Conservation (phyloP, 495 filamentous ascomycete genomes). For the Penicillium bovifimosum region DNA sequence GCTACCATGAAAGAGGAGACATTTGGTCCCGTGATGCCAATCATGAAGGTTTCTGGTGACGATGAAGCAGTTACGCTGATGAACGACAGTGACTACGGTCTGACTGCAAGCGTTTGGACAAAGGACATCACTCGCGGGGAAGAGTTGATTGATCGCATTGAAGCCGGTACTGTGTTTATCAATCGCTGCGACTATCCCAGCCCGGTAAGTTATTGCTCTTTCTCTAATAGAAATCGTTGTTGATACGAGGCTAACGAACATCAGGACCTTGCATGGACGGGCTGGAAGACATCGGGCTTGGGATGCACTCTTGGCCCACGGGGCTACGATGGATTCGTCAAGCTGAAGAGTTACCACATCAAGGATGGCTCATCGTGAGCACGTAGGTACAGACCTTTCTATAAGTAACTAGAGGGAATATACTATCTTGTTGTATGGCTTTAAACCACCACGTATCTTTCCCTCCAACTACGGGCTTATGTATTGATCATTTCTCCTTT, state of each 20-base stretch:
- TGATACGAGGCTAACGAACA: constrained; percentile 18
- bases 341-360: constrained; percentile 92
- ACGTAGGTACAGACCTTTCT: no score
- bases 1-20: constrained; percentile 91
- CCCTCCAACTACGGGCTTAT: no score
- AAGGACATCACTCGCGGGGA: constrained; percentile 78
- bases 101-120: constrained; percentile 98
- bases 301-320: constrained; percentile 84
- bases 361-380: constrained; percentile 50
- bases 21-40: constrained; percentile 88
- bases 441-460: no score
- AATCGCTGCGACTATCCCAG: constrained; percentile 91
- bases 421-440: no score
- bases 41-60: constrained; percentile 86
- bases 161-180: constrained; percentile 94
- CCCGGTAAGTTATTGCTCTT: constrained; percentile 57
- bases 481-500: no score
- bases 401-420: no score
- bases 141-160: constrained; percentile 70
- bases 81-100: constrained; percentile 92
- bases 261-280: constrained; percentile 94
- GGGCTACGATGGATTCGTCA: constrained; percentile 91
- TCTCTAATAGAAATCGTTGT: not conserved
- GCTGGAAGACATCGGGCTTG: constrained; percentile 94
- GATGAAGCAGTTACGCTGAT: constrained; percentile 78